Evolutionary conservation across 352 stramenopile genomes (phyloP).

Genomic region (Phytopythium chamaehyphon): DNA sequence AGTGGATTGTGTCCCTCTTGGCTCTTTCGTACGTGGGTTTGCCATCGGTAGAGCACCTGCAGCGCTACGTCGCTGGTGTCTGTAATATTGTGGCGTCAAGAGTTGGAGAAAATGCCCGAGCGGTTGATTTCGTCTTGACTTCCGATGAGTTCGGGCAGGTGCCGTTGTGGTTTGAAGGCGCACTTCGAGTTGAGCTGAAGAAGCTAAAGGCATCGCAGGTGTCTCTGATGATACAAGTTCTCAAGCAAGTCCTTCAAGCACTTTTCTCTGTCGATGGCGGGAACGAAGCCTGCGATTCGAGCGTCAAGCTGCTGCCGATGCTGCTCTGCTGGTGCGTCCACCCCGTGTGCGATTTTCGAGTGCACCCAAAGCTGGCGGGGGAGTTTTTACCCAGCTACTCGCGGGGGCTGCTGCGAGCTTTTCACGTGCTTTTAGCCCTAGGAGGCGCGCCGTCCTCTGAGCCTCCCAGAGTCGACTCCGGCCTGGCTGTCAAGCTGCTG

Average conservation of each 20-base stretch:
- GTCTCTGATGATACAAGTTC: background rate
- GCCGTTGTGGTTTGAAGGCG: constrained; percentile 41
- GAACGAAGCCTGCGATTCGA: background rate
- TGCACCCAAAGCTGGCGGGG: constrained; percentile 25
- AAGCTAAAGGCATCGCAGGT: background rate
- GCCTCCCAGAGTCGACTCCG: background rate
- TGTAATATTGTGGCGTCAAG: background rate
- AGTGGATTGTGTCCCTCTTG: constrained; percentile 36
- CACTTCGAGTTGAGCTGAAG: background rate
- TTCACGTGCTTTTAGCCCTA: constrained; percentile 18
- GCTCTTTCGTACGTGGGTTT: constrained; percentile 29
- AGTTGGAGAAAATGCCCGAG: background rate
- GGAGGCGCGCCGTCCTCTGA: constrained; percentile 4
- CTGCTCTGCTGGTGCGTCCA: constrained; percentile 34
- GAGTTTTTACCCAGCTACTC: constrained; percentile 32
- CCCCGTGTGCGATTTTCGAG: constrained; percentile 17
- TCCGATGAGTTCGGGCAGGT: constrained; percentile 23
- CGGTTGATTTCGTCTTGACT: constrained; percentile 10
- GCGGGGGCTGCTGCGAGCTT: constrained; percentile 34
- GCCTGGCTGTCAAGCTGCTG: constrained; percentile 17
- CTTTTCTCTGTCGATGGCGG: constrained; percentile 17
- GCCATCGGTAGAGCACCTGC: constrained; percentile 23
- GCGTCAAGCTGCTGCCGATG: constrained; percentile 24
- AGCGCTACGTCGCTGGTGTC: constrained; percentile 3
- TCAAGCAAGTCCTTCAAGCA: constrained; percentile 32